These are phyloP conservation scores for Beta lomatogona DNA, from an alignment of 179 eudicot genomes.

Conservation along the genomic window DNA sequence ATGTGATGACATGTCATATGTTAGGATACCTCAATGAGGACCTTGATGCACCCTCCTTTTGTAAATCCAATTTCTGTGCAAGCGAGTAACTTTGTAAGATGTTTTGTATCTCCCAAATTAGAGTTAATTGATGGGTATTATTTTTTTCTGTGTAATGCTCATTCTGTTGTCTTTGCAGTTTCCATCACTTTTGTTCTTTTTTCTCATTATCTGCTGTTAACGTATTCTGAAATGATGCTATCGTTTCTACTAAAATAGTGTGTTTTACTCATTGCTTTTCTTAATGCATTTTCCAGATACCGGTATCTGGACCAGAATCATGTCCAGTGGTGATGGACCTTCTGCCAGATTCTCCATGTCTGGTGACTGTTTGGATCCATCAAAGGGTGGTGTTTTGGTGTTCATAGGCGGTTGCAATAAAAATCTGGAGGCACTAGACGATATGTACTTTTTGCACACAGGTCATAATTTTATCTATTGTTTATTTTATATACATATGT, in stretches of 20 bases:
- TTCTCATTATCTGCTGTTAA: neutral
- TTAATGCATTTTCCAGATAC: slow-evolving; percentile 45
- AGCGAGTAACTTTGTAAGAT: neutral
- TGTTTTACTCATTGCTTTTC: slow-evolving; percentile 12
- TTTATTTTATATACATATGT: neutral
- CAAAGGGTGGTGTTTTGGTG: slow-evolving; percentile 61
- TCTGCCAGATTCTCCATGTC: slow-evolving; percentile 95
- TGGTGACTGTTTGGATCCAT: slow-evolving; percentile 87
- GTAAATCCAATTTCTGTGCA: neutral
- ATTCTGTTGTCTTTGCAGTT: neutral
- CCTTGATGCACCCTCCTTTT: neutral
- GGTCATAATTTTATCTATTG: slow-evolving; percentile 39
- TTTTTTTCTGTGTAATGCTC: neutral
- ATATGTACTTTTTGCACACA: slow-evolving; percentile 84
- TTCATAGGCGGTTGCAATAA: slow-evolving; percentile 91
- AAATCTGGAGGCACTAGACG: slow-evolving; percentile 83
- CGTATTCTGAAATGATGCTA: neutral
- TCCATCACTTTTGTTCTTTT: neutral
- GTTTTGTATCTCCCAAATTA: neutral
- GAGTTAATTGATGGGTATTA: neutral
- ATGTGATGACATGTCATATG: too few species aligned
- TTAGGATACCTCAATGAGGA: too few species aligned
- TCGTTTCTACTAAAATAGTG: neutral
- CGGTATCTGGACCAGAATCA: slow-evolving; percentile 70
- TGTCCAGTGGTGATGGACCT: slow-evolving; percentile 71